These are phyloP conservation scores for Colletotrichum tropicale DNA, from an alignment of 2,329 filamentous ascomycete species.

Conservation along the genomic window DNA sequence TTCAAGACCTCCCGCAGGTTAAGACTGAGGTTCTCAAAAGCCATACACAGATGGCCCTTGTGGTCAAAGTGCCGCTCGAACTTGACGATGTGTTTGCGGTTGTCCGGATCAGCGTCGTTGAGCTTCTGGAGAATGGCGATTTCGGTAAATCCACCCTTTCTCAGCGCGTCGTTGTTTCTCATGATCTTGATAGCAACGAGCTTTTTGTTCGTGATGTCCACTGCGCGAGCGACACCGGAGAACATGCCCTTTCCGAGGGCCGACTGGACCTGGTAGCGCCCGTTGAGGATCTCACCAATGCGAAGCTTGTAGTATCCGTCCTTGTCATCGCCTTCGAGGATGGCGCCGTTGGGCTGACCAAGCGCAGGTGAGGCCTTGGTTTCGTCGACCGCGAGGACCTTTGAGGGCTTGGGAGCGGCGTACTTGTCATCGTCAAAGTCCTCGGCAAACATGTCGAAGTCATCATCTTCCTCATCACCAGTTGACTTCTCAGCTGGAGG, in stretches of 20 bases:
- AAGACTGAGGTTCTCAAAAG: slow-evolving; percentile 93
- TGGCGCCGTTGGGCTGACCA: slow-evolving; percentile 66
- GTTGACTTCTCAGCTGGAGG: slow-evolving; percentile 41
- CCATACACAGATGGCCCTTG: slow-evolving; percentile 94
- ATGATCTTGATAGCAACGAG: slow-evolving; percentile 98
- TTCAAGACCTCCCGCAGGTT: slow-evolving; percentile 94
- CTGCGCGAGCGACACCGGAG: slow-evolving; percentile 90
- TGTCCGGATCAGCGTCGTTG: slow-evolving; percentile 82
- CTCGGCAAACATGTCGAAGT: slow-evolving; percentile 89
- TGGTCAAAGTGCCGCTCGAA: slow-evolving; percentile 90
- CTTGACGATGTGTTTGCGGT: slow-evolving; percentile 90
- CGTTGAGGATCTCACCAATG: slow-evolving; percentile 86
- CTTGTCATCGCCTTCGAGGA: slow-evolving; percentile 90
- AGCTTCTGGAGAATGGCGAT: slow-evolving; percentile 92
- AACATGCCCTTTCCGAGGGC: slow-evolving; percentile 94
- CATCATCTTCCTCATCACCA: slow-evolving; percentile 66
- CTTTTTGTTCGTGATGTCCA: slow-evolving; percentile 74
- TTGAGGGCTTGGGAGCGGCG: slow-evolving; percentile 52
- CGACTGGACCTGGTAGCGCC: slow-evolving; percentile 87
- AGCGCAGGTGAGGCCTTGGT: slow-evolving; percentile 51
- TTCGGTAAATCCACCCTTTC: slow-evolving; percentile 91
- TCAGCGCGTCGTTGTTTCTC: slow-evolving; percentile 91
- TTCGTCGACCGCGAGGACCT: slow-evolving; percentile 44
- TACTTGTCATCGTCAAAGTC: slow-evolving; percentile 74
- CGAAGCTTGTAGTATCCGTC: slow-evolving; percentile 98